Base-by-base conservation (phyloP, 371 early-diverging fungal species). In the Mucor saturninus region DNA sequence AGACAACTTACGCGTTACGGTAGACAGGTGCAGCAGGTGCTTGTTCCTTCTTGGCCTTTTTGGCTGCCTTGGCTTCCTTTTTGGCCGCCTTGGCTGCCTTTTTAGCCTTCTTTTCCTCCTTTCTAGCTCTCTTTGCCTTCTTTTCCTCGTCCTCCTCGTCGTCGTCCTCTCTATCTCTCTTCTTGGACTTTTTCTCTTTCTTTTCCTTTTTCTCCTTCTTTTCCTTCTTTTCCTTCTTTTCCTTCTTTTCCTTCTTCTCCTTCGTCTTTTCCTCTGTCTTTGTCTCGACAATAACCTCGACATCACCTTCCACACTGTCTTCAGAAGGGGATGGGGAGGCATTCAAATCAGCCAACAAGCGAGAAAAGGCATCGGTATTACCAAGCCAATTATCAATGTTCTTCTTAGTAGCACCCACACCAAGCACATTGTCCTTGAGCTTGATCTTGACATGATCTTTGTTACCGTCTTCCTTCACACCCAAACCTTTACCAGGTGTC, bases 321-420 rank as follows among this genome's bases (percentile, higher is more conserved):
- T 40, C 75, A 55, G 51, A 77, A n/a, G 64, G 65, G 9, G 66
- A 21, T 28, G 79, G 81, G 45, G 73, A 81, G 21, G 21, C 21
- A 51, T 86, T 94, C 39, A 97, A 75, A 37, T 89, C 86, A 38
- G 83, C 87, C 67, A 98, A 79, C n/a, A 98, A 80, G 40, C 81
- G 80, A n/a, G 89, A 86, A 69, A 95, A 96, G 2, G 93, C 97
- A 61, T 86, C 89, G 15, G 95, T 88, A 68, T 95, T 93, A 30
- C 89, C 93, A n/a, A 96, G 85, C 97, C 97, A 96, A 74, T 97
- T 96, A 65, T 96, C 92, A n/a, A 77, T 81, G 4, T 88, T 86
- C 40, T 93, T 93, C 65, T 85, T 87, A 49, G 89, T 91, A 6
- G 95, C 96, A 21, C 97, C 97, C 15, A 97, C 70, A 45, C 97